Evolutionary conservation across 2,329 filamentous ascomycete genomes (phyloP).

Genomic region (Dactylonectria estremocensis): DNA sequence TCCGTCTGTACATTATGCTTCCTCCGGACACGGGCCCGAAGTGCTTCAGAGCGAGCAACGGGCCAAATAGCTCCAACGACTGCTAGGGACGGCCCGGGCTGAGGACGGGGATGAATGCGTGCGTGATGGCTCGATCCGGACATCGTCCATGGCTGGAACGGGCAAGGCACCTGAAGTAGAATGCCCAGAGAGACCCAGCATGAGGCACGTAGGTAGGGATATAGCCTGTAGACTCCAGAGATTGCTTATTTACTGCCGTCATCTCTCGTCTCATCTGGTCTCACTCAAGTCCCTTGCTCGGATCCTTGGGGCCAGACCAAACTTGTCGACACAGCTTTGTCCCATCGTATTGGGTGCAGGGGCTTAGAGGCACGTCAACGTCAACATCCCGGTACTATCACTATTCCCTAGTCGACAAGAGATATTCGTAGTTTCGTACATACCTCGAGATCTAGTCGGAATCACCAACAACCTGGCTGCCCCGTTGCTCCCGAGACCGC

Average conservation of each 20-base stretch:
- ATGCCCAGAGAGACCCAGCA: slow-evolving; percentile 29
- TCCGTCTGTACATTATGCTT: slow-evolving; percentile 26
- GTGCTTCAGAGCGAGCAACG: slow-evolving; percentile 27
- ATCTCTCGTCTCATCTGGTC: slow-evolving; percentile 38
- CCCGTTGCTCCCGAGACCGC: slow-evolving; percentile 38
- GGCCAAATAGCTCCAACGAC: slow-evolving; percentile 39
- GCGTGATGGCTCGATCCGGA: slow-evolving; percentile 36
- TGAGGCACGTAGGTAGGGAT: slow-evolving; percentile 37
- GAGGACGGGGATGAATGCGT: slow-evolving; percentile 40
- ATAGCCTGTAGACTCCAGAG: slow-evolving; percentile 35
- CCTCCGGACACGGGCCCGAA: slow-evolving; percentile 3
- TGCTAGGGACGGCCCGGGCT: slow-evolving; percentile 50
- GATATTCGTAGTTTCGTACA: slow-evolving; percentile 1
- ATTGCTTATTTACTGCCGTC: slow-evolving; percentile 42
- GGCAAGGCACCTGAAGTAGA: slow-evolving; percentile 32
- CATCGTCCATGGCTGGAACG: slow-evolving; percentile 28
- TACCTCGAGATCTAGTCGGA: slow-evolving; percentile 8
- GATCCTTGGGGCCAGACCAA: slow-evolving; percentile 17
- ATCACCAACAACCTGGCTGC: background rate
- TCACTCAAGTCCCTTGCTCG: slow-evolving; percentile 25
- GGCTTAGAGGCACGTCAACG: slow-evolving; percentile 24
- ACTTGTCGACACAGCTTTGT: slow-evolving; percentile 10
- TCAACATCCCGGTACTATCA: slow-evolving; percentile 12
- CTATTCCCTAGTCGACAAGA: slow-evolving; percentile 1
- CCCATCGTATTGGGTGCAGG: slow-evolving; percentile 24